Percentiles rank a stretch among this genome's conserved stretches.
These are phyloP conservation scores for Tylopilus subfusipes DNA, from an alignment of 768 basidiomycete species.

Conservation along the genomic window DNA sequence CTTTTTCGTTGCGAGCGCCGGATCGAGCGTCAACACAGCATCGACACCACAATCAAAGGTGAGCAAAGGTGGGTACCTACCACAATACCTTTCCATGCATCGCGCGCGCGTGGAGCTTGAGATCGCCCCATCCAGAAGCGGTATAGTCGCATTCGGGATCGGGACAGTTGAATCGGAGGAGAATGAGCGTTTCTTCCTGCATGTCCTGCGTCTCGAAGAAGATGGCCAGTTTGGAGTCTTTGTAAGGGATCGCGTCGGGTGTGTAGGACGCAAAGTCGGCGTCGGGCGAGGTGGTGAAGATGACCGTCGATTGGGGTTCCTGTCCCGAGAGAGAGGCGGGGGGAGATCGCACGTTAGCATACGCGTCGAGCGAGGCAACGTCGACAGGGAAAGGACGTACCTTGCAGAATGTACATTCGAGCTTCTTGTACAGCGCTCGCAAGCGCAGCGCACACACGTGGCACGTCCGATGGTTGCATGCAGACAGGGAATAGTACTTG, in stretches of 20 bases:
- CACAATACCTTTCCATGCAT: slow-evolving; percentile 79
- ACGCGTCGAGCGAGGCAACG: not conserved
- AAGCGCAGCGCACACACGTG: slow-evolving; percentile 89
- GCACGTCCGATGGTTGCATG: slow-evolving; percentile 93
- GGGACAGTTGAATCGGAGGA: slow-evolving; percentile 94
- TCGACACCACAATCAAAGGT: not conserved
- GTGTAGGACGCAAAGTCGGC: slow-evolving; percentile 57
- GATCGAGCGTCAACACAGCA: no score
- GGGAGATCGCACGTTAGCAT: not conserved
- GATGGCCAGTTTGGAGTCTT: slow-evolving; percentile 71
- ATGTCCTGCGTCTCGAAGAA: slow-evolving; percentile 87
- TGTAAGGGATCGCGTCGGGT: slow-evolving; percentile 53
- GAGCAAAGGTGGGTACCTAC: slow-evolving; percentile 34
- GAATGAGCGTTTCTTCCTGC: slow-evolving; percentile 91
- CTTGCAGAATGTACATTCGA: slow-evolving; percentile 96
- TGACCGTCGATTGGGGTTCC: slow-evolving; percentile 71
- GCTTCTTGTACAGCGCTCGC: slow-evolving; percentile 89
- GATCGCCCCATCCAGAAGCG: slow-evolving; percentile 83
- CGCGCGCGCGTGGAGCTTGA: slow-evolving; percentile 79
- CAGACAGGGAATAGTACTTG: slow-evolving; percentile 83
- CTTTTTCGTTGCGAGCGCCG: slow-evolving; percentile 35
- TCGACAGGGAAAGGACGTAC: slow-evolving; percentile 36
- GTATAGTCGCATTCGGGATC: slow-evolving; percentile 79
- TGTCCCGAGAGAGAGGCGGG: slow-evolving; percentile 23
- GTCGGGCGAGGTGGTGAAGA: slow-evolving; percentile 70